Conservation (phyloP, 2,329 filamentous ascomycete species). For the Corynespora cassiicola region DNA sequence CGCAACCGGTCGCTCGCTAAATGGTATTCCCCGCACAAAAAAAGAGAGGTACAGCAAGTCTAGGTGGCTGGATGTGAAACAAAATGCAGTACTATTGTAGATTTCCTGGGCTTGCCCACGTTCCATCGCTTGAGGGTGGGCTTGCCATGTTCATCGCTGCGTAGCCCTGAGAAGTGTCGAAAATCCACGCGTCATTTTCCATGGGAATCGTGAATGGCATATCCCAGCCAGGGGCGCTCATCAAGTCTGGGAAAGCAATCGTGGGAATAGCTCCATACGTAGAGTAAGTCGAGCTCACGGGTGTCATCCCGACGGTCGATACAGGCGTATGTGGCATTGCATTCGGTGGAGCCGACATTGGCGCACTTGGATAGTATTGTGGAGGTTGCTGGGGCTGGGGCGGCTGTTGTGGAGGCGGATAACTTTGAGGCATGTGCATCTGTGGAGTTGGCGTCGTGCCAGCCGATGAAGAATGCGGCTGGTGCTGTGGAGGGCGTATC, state of each 20-base stretch:
- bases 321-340: slow-evolving; percentile 8
- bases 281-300: slow-evolving; percentile 21
- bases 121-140: slow-evolving; percentile 21
- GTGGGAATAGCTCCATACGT: slow-evolving; percentile 21
- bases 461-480: too few species aligned
- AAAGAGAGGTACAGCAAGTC: too few species aligned
- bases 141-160: slow-evolving; percentile 24
- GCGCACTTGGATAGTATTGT: slow-evolving; percentile 10
- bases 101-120: slow-evolving; percentile 5
- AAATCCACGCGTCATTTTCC: slow-evolving; percentile 27
- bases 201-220: slow-evolving; percentile 35
- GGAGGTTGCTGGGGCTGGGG: slow-evolving; percentile 2
- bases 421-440: too few species aligned
- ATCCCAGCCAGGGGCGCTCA: slow-evolving; percentile 35
- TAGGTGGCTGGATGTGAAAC: too few species aligned
- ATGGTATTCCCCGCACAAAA: too few species aligned
- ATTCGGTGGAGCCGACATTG: slow-evolving; percentile 6
- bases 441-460: too few species aligned
- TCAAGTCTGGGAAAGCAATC: slow-evolving; percentile 32
- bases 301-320: slow-evolving; percentile 22
- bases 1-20: too few species aligned
- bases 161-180: slow-evolving; percentile 25
- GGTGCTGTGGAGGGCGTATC: too few species aligned
- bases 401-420: slow-evolving; percentile 1
- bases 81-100: slow-evolving; percentile 3